Evolutionary conservation across 169 alveolate species (phyloP), one percentile per base, ranked within the genome.

Genomic region (Amoebophrya sp.): DNA sequence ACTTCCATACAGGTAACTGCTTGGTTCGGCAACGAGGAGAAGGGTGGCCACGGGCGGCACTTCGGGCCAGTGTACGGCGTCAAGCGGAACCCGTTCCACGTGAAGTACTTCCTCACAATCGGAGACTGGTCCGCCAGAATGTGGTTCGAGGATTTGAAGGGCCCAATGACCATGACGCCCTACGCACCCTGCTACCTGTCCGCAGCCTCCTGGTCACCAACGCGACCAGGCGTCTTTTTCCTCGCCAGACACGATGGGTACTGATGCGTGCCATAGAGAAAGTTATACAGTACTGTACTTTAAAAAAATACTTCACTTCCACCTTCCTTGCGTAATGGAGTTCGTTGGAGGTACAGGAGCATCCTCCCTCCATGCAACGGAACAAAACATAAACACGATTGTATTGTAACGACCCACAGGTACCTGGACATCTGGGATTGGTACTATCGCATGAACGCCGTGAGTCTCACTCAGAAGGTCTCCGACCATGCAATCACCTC

Each of bases 51-150:
- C 78, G 94, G 95, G 88, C 95, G 95, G 93, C 99, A 97, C 94
- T 96, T 95, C 92, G 98, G 99, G 40, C 98, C 99, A 0, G 95
- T 96, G 69, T 94, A 95, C 91, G 93, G 97, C 45, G 93, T 96
- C 70, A 89, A 90, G 92, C 95, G 98, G 91, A 96, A 96, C 93
- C 98, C 98, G 40, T 94, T 94, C 88, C 96, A 96, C 88, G 94
- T 95, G 89, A 97, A 97, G 94, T 97, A 94, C 94, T 97, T 97
- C 95, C 92, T 97, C 91, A 94, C 98, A 20, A 98, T 97, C 38
- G 99, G 99, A 40, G 99, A 97, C 93, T 97, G 99, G 99, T 94
- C 97, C 69, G 98, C 98, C 34, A 97, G 96, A 91, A 88, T 93
- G 87, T 94, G 94, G 95, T 93, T 94, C 91, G 98, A 97, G 91